Conservation (phyloP, 345 rosid species). For the Noccaea caerulescens region DNA sequence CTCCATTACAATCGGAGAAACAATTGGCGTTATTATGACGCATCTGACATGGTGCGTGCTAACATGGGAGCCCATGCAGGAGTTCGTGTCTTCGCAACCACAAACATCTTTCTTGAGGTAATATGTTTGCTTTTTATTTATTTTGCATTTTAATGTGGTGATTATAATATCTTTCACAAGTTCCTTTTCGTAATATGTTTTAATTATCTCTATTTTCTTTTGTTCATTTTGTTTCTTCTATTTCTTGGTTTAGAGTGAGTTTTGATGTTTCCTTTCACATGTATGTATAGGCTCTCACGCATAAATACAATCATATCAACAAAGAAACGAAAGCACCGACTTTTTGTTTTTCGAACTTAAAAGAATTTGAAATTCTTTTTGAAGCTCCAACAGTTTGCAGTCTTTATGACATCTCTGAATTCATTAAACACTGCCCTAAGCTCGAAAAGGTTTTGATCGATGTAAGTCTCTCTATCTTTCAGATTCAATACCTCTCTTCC, state of each 20-base stretch:
- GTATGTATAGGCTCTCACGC: background rate
- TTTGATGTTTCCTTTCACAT: constrained; percentile 1
- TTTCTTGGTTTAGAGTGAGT: background rate
- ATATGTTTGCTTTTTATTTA: background rate
- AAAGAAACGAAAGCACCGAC: background rate
- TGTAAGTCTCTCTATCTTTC: background rate
- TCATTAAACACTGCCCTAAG: constrained; percentile 14
- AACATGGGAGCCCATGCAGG: background rate
- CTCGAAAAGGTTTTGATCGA: constrained; percentile 15
- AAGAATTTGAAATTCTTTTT: background rate
- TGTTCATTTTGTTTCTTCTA: background rate
- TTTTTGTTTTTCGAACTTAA: constrained; percentile 3
- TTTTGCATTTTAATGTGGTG: background rate
- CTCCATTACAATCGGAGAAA: background rate
- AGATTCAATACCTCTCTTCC: background rate
- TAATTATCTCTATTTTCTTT: background rate
- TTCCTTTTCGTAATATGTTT: no score
- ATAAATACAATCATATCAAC: background rate
- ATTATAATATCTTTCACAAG: background rate
- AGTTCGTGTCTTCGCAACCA: constrained; percentile 9
- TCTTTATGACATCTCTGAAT: constrained; percentile 10
- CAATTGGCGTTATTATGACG: background rate
- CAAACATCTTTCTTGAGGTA: constrained; percentile 40
- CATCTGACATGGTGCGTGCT: background rate
- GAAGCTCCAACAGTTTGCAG: constrained; percentile 22